Percentiles rank a stretch among this genome's conserved stretches.
Evolutionary conservation across 371 early-diverging fungal species (phyloP).

Genomic region (Mortierella sp.): DNA sequence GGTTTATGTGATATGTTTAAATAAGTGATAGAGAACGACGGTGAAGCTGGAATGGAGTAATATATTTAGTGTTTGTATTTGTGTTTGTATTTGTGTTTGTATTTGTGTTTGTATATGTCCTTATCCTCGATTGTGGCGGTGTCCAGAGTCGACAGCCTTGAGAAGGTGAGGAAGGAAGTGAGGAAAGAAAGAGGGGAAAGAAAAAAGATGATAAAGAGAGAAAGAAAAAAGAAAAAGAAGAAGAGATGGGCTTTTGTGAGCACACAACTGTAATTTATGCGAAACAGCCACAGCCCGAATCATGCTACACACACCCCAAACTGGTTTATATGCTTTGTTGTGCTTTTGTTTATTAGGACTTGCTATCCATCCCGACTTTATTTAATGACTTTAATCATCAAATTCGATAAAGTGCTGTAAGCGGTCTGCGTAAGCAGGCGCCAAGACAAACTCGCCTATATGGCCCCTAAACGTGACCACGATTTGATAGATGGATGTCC

Average conservation of each 20-base stretch:
- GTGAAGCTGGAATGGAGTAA: no score
- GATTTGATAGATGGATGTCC: conserved; percentile 67
- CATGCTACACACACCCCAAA: neutral
- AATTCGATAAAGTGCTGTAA: conserved; percentile 60
- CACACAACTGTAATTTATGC: neutral
- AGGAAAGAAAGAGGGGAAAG: neutral
- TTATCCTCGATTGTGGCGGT: neutral
- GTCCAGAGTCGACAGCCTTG: neutral
- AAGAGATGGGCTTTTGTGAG: neutral
- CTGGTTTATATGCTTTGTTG: no score
- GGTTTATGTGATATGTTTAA: no score
- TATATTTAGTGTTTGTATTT: no score
- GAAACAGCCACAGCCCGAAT: conserved; percentile 8
- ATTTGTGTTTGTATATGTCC: no score
- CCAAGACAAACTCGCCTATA: conserved; percentile 54
- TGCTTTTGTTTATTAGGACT: no score
- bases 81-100: neutral
- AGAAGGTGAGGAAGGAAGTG: conserved; percentile 1
- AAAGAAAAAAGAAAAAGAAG: neutral
- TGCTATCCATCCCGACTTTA: no score
- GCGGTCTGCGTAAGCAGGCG: conserved; percentile 56
- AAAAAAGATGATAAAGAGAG: neutral
- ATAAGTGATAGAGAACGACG: no score
- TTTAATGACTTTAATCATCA: conserved; percentile 47
- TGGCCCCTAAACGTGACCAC: conserved; percentile 59